phyloP scores from a whole-genome alignment of 169 alveolate genomes.

The Plasmodium blacklocki region DNA sequence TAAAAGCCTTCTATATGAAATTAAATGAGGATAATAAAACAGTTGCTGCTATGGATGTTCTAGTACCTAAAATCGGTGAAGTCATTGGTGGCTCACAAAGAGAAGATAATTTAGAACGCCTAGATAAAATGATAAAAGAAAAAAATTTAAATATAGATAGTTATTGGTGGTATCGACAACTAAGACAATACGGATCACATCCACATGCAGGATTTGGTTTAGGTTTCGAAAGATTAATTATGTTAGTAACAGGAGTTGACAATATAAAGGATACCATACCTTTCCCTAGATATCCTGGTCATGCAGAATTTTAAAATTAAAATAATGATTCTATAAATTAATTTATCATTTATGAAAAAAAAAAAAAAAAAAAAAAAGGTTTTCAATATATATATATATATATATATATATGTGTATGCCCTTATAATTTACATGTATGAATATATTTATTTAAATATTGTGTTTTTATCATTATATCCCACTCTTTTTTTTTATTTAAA shows the following conservation, averaged over 20 bases:
- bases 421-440: too few relatives aligned
- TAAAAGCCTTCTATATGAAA: conserved; percentile 97
- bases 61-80: conserved; percentile 98
- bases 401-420: too few relatives aligned
- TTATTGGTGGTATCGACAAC: conserved; percentile 94
- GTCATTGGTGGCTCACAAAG: conserved; percentile 99
- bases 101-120: conserved; percentile 96
- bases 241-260: conserved; percentile 98
- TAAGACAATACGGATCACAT: conserved; percentile 96
- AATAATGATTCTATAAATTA: neutral
- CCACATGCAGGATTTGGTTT: conserved; percentile 99
- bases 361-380: too few relatives aligned
- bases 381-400: too few relatives aligned
- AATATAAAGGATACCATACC: conserved; percentile 99
- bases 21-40: conserved; percentile 95
- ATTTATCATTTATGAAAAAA: too few relatives aligned
- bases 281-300: conserved; percentile 98
- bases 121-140: conserved; percentile 92
- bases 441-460: too few relatives aligned
- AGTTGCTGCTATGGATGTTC: conserved; percentile 98
- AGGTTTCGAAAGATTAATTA: conserved; percentile 97
- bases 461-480: too few relatives aligned
- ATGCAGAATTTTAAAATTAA: conserved; percentile 92
- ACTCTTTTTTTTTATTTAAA: too few relatives aligned
- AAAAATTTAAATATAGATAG: conserved; percentile 87